Base-by-base conservation (phyloP, 108 stramenopile genomes). In the Skeletonema marinoi region DNA sequence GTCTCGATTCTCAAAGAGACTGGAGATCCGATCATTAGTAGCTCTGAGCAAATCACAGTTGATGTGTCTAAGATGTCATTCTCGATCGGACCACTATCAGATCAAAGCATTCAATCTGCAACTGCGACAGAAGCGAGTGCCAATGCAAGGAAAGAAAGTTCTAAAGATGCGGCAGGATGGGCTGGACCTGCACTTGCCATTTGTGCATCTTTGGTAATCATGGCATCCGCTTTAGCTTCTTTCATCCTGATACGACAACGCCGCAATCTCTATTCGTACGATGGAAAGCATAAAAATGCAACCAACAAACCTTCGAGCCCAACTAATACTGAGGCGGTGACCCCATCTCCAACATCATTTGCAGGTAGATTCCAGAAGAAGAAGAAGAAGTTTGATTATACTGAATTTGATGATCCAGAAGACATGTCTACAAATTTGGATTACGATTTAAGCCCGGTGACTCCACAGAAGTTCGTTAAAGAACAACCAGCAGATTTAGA, bases 341-440 rank as follows among this genome's bases (percentile, higher is more conserved):
- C 73, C 48, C 80, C 80, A 21, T 74, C 73, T 35, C 80, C 80
- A 6, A 66, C 48, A 19, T 33, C 68, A 1, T 81, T 81, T 51
- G 39, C 35, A 4, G 54, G 62, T 62, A 60, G 68, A 13, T 74
- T 48, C 66, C 73, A 65, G 17, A 81, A 81, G 67, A 81, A 65
- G 17, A 81, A 81, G 67, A 81, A 74, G 54, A 74, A 61, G 68
- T 81, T 81, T 46, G 80, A 74, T 60, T 81, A 74, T 56, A 60
- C 80, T 21, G 73, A 81, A 59, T 81, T 81, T 41, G 60, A 74
- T 0, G 80, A 81, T 54, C 68, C 62, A 58, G 63, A 59, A 30
- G 44, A 58, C 6, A 17, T 50, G 21, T 51, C 54, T 14, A n/a
- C 25, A n/a, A 38, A 46, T 4, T 64, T 29, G 5, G 39, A 29